phyloP scores from a whole-genome alignment of 768 basidiomycete genomes.

The Asterophora lycoperdoides region DNA sequence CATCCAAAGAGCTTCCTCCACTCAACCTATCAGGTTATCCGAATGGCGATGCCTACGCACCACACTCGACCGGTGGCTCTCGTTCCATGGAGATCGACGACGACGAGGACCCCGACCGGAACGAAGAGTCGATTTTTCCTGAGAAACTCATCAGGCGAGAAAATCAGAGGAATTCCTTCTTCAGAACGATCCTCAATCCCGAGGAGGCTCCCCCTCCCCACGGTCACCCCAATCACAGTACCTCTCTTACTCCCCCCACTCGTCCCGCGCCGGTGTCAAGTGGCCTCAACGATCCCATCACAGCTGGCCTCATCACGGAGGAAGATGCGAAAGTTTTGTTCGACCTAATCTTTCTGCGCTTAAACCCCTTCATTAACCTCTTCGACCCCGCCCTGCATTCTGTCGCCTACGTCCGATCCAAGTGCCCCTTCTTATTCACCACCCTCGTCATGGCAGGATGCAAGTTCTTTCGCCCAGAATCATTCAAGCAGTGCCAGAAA shows the following conservation, averaged over 20 bases:
- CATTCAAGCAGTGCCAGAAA: constrained; percentile 64
- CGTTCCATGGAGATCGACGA: constrained; percentile 51
- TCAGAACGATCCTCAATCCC: constrained; percentile 79
- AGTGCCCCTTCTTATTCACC: constrained; percentile 81
- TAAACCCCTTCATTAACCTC: constrained; percentile 86
- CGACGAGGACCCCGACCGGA: constrained; percentile 58
- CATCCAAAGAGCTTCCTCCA: constrained; percentile 45
- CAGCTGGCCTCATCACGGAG: constrained; percentile 66
- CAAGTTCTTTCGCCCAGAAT: constrained; percentile 74
- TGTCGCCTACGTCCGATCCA: constrained; percentile 69
- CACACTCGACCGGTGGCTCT: constrained; percentile 30
- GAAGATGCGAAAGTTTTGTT: constrained; percentile 68
- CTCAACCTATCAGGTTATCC: constrained; percentile 39
- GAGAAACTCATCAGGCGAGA: constrained; percentile 71
- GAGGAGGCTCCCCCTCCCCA: constrained; percentile 43
- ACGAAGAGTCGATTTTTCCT: constrained; percentile 65
- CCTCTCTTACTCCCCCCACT: constrained; percentile 36
- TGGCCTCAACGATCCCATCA: constrained; percentile 62
- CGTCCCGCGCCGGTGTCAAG: constrained; percentile 33
- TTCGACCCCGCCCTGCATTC: constrained; percentile 89
- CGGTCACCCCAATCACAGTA: constrained; percentile 29
- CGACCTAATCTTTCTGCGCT: constrained; percentile 73
- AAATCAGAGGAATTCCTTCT: constrained; percentile 71
- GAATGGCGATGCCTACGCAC: constrained; percentile 29
- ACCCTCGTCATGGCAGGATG: constrained; percentile 79